phyloP scores from a whole-genome alignment of 2,329 filamentous ascomycete genomes.

The Biscogniauxia mediterranea region DNA sequence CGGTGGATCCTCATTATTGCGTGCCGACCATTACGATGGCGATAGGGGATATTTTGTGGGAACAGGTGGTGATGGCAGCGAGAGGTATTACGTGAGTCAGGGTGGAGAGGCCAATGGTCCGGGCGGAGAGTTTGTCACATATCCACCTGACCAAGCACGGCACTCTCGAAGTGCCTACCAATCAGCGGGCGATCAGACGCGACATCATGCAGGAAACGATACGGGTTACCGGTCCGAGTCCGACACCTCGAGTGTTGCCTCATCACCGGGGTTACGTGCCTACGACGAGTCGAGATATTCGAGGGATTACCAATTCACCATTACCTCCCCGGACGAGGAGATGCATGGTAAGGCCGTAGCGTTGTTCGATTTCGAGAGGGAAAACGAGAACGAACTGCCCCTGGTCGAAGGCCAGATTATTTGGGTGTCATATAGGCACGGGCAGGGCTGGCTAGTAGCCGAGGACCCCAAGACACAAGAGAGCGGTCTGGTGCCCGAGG shows the following conservation, averaged over 20 bases:
- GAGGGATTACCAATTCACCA: conserved; percentile 90
- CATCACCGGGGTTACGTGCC: conserved; percentile 56
- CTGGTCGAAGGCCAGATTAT: conserved; percentile 94
- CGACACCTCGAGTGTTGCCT: conserved; percentile 56
- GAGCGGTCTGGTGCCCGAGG: conserved; percentile 91
- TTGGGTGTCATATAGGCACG: conserved; percentile 92
- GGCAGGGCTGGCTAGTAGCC: conserved; percentile 95
- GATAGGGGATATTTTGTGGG: conserved; percentile 67
- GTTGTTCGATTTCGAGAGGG: conserved; percentile 88
- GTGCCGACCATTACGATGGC: conserved; percentile 51
- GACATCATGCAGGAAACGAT: conserved; percentile 45
- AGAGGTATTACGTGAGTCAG: conserved; percentile 72
- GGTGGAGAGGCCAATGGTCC: conserved; percentile 70
- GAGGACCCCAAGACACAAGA: conserved; percentile 94
- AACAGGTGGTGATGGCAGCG: conserved; percentile 67
- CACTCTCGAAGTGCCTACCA: conserved; percentile 53
- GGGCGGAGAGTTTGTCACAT: conserved; percentile 78
- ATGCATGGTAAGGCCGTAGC: conserved; percentile 97
- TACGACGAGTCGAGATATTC: conserved; percentile 80
- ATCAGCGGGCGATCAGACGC: conserved; percentile 44
- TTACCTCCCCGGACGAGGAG: conserved; percentile 92
- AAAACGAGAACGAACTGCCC: conserved; percentile 95
- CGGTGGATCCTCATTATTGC: conserved; percentile 42
- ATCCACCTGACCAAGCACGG: conserved; percentile 63
- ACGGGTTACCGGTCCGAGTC: conserved; percentile 55